Conservation (phyloP, 176 grass and related monocot species). For the Ampelocalamus luodianensis region DNA sequence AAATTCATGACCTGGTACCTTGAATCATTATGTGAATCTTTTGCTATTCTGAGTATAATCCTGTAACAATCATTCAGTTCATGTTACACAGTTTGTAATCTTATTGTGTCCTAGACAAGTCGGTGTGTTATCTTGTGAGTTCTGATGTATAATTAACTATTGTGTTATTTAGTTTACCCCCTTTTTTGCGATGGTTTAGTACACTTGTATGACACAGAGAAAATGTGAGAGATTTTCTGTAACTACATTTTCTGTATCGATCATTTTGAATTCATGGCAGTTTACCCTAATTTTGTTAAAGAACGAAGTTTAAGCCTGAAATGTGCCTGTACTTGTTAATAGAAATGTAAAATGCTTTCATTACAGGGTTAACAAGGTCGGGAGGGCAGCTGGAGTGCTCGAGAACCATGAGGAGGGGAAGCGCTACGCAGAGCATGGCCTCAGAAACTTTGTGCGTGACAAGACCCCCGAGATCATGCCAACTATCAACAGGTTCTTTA, state of each 20-base stretch:
- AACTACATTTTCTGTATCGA: not conserved
- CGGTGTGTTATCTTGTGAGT: not conserved
- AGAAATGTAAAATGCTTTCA: not conserved
- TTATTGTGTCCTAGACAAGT: not conserved
- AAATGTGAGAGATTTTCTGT: not conserved
- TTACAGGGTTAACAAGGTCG: constrained; percentile 79
- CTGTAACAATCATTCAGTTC: not conserved
- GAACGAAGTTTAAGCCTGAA: not conserved
- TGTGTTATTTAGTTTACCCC: not conserved
- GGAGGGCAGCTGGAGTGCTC: constrained; percentile 71
- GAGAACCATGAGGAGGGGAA: constrained; percentile 77
- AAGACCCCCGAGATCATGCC: constrained; percentile 88
- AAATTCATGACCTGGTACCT: not conserved
- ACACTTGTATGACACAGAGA: not conserved
- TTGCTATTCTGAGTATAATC: not conserved
- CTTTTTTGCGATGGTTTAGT: not conserved
- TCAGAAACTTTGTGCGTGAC: constrained; percentile 63
- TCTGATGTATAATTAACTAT: not conserved
- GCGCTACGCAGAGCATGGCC: constrained; percentile 65
- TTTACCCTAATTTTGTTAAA: not conserved
- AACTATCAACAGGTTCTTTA: constrained; percentile 73
- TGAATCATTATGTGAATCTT: not conserved
- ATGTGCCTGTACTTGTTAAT: not conserved
- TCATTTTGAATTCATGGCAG: not conserved
- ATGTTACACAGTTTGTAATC: not conserved